These are phyloP conservation scores for Phaeoacremonium minimum DNA, from an alignment of 2,329 filamentous ascomycete species.

Conservation along the genomic window DNA sequence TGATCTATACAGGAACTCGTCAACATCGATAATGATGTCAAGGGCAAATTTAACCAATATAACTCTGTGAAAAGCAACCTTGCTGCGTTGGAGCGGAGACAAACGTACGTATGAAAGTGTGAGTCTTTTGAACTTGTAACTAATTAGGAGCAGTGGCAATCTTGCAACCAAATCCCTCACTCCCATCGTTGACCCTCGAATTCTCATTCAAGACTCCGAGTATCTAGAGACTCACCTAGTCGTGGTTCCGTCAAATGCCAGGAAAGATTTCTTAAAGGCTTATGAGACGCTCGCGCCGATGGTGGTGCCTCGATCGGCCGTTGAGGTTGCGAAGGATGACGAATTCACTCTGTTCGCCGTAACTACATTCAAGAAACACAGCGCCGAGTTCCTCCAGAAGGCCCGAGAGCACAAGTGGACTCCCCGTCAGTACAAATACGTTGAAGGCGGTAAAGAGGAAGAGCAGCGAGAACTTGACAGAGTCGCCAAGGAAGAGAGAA, in stretches of 20 bases:
- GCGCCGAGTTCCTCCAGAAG: slow-evolving; percentile 84
- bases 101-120: slow-evolving; percentile 64
- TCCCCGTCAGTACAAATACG: slow-evolving; percentile 89
- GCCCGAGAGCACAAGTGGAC: slow-evolving; percentile 92
- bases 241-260: slow-evolving; percentile 73
- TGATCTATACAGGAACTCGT: slow-evolving; percentile 63
- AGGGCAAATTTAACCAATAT: slow-evolving; percentile 91
- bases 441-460: slow-evolving; percentile 83
- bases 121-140: too few species aligned
- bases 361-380: slow-evolving; percentile 89
- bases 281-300: slow-evolving; percentile 89
- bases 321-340: slow-evolving; percentile 76
- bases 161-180: slow-evolving; percentile 89
- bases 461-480: slow-evolving; percentile 84
- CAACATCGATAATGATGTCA: slow-evolving; percentile 94
- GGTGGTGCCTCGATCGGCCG: slow-evolving; percentile 87
- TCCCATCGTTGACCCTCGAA: slow-evolving; percentile 76
- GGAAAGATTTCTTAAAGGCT: slow-evolving; percentile 82
- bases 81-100: slow-evolving; percentile 75
- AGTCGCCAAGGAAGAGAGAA: slow-evolving; percentile 79
- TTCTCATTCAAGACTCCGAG: slow-evolving; percentile 85
- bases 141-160: slow-evolving; percentile 63
- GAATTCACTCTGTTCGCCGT: slow-evolving; percentile 88
- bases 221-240: slow-evolving; percentile 95
- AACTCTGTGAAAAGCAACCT: slow-evolving; percentile 85